phyloP scores from a whole-genome alignment of 768 basidiomycete species.

The Phanerochaete sordida region DNA sequence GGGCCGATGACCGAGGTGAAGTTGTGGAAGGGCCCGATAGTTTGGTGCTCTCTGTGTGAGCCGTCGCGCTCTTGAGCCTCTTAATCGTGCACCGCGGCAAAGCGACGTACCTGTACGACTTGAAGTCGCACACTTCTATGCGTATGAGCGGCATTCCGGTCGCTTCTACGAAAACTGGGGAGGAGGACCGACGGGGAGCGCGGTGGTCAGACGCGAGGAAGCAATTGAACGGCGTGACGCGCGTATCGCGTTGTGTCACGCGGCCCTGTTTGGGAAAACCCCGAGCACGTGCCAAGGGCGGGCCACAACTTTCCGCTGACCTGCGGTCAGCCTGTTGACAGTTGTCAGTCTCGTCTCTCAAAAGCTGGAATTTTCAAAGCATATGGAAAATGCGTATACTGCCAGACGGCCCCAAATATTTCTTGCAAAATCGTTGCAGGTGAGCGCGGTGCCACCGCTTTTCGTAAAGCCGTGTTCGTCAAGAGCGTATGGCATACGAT shows the following conservation, averaged over 20 bases:
- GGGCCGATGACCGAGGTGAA: conserved; percentile 98
- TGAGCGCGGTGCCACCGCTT: no score
- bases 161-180: not conserved
- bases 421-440: no score
- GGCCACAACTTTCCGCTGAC: no score
- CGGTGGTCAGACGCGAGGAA: not conserved
- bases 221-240: not conserved
- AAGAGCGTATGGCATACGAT: no score
- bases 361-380: no score
- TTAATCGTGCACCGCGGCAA: no score
- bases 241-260: not conserved
- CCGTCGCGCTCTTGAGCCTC: no score
- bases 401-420: no score
- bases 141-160: conserved; percentile 69
- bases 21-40: conserved; percentile 86
- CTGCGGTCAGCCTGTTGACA: no score
- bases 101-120: conserved; percentile 85
- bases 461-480: no score
- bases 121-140: conserved; percentile 95
- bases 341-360: no score
- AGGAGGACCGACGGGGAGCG: not conserved
- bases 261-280: not conserved
- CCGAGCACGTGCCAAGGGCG: not conserved
- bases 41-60: conserved; percentile 62
- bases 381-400: no score